phyloP scores from a whole-genome alignment of 1,284 basidiomycete genomes.

The Anthracocystis panici-leucophaei region DNA sequence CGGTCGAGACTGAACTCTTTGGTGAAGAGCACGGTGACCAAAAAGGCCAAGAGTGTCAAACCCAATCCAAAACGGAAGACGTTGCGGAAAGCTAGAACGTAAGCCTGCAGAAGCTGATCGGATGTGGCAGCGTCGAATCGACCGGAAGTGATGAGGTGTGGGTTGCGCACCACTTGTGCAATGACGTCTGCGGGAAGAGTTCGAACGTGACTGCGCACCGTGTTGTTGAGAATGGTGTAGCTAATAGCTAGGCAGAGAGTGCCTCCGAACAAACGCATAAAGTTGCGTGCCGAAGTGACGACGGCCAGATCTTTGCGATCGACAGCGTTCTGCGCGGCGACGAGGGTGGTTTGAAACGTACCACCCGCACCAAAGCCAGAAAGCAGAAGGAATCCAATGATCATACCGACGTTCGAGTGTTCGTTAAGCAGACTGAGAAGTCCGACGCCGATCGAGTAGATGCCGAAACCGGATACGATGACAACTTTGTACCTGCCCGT shows the following conservation, averaged over 20 bases:
- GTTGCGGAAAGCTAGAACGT: conserved; percentile 74
- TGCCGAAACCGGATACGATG: conserved; percentile 76
- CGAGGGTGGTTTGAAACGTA: conserved; percentile 70
- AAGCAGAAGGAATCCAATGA: conserved; percentile 79
- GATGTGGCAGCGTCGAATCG: conserved; percentile 19
- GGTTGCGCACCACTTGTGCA: conserved; percentile 38
- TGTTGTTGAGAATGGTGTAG: conserved; percentile 71
- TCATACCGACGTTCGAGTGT: conserved; percentile 73
- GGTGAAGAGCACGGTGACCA: conserved; percentile 72
- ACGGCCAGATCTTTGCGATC: conserved; percentile 78
- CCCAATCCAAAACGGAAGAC: conserved; percentile 72
- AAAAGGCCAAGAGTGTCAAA: conserved; percentile 50
- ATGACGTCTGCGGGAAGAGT: conserved; percentile 22
- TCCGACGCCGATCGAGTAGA: conserved; percentile 71
- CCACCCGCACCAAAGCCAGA: conserved; percentile 79
- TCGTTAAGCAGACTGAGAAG: conserved; percentile 76
- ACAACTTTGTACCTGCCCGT: conserved; percentile 78
- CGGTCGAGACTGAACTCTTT: conserved; percentile 75
- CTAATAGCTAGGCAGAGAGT: conserved; percentile 76
- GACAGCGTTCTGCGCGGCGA: conserved; percentile 80
- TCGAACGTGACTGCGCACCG: conserved; percentile 19
- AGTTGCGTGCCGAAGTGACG: conserved; percentile 79
- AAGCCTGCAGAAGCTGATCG: conserved; percentile 73
- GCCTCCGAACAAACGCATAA: conserved; percentile 77
- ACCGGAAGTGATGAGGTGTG: conserved; percentile 32